Evolutionary conservation across 1,284 basidiomycete species (phyloP), one percentile per base, ranked within the genome.

Genomic region (Dichomitus squalens): DNA sequence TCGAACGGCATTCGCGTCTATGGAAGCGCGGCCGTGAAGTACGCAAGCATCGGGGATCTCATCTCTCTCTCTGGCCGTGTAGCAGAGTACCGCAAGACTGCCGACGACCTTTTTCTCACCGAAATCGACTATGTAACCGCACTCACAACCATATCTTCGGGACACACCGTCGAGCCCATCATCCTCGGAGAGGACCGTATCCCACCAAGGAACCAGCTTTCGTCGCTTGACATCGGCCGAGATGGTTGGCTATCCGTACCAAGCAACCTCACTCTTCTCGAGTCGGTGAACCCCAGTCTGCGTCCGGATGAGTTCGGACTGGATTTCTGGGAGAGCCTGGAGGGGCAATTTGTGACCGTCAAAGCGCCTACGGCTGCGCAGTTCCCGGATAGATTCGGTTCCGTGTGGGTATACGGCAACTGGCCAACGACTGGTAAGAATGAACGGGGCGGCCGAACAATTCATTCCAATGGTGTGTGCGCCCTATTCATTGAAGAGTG

Each of bases 251-350:
- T 87, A 8, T 80, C 79, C 4, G 73, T 81, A 3, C 84, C 84
- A 5, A 83, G 82, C 64, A 85, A 86, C 62, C 70, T 73, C n/a
- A 81, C 75, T 38, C 74, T 71, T 18, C 66, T 86, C 34, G 78
- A 81, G 55, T 64, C 62, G 1, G 71, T 76, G 16, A 82, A 86
- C 62, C 72, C 77, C 3, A 76, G 77, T 6, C 67, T 87, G 36
- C 73, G 78, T 52, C 84, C 85, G 0, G 74, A 77, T 11, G 68
- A 72, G 33, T 86, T 76, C 60, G 85, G 85, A 4, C 66, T 87
- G 43, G 85, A 87, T 64, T 87, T 87, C 66, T 88, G 85, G 84
- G 78, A 84, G 65, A 85, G 82, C 65, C 72, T 87, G 14, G 82
- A 85, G 61, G 84, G 84, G 1, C 79, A 81, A 62, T 73, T 87